Evolutionary conservation across 768 basidiomycete genomes (phyloP).

Genomic region (Panaeolus papilionaceus): DNA sequence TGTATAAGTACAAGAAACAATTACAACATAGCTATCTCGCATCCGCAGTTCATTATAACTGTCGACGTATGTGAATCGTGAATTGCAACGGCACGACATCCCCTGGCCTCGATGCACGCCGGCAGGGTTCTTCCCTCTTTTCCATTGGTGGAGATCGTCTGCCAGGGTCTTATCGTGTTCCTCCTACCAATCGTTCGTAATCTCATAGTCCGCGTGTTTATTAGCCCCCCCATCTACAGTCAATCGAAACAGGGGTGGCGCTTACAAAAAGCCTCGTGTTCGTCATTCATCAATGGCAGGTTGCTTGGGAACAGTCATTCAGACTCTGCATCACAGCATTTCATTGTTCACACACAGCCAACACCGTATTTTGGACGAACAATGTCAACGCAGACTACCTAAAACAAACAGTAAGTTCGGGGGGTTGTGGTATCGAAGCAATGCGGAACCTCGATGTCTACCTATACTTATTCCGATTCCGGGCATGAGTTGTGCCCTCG

Average conservation of each 20-base stretch:
- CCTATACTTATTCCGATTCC: neutral
- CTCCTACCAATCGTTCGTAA: neutral
- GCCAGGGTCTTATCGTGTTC: neutral
- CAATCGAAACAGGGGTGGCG: neutral
- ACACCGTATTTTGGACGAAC: neutral
- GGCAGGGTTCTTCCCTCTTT: neutral
- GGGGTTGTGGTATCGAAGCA: neutral
- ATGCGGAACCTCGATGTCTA: neutral
- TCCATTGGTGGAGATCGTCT: neutral
- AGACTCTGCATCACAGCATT: neutral
- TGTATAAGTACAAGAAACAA: neutral
- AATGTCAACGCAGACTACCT: neutral
- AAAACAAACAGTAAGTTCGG: neutral
- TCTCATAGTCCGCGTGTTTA: neutral
- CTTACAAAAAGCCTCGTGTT: slow-evolving; percentile 7
- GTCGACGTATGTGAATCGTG: neutral
- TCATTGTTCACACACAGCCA: neutral
- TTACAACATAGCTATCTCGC: neutral
- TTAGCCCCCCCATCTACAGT: neutral
- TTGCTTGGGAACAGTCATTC: slow-evolving; percentile 5
- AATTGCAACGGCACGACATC: neutral
- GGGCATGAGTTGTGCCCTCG: neutral
- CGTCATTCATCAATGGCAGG: neutral
- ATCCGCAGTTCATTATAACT: slow-evolving; percentile 10
- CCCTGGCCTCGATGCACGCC: slow-evolving; percentile 5